These are phyloP conservation scores for Magnusiomyces clavatus DNA, from an alignment of 1,139 yeast species.

Conservation along the genomic window DNA sequence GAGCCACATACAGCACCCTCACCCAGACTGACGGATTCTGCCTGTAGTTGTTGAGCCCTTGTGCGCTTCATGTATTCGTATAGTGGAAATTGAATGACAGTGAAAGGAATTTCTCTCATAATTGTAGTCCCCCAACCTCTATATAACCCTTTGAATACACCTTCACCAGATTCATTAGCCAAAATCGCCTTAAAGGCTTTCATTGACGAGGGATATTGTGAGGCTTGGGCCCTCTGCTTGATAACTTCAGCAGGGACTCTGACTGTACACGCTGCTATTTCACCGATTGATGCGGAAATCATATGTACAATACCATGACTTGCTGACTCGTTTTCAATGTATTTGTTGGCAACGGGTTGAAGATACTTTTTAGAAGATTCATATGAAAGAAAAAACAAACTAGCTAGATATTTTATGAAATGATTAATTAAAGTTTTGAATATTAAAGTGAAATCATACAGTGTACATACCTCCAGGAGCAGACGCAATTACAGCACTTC, in stretches of 20 bases:
- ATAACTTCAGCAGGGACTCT: slow-evolving; percentile 96
- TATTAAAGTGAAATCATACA: not conserved
- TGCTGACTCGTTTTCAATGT: slow-evolving; percentile 27
- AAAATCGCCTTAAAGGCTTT: slow-evolving; percentile 58
- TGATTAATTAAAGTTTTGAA: not conserved
- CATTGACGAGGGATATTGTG: slow-evolving; percentile 50
- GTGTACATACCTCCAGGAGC: slow-evolving; percentile 54
- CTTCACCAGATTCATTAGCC: slow-evolving; percentile 62
- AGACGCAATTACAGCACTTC: slow-evolving; percentile 88
- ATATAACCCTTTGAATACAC: slow-evolving; percentile 67
- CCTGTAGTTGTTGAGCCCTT: slow-evolving; percentile 11
- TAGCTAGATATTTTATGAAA: slow-evolving; percentile 48
- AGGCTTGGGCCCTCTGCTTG: slow-evolving; percentile 88
- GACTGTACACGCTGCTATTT: slow-evolving; percentile 83
- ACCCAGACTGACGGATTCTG: slow-evolving; percentile 44
- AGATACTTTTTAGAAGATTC: slow-evolving; percentile 61
- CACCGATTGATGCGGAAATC: slow-evolving; percentile 85
- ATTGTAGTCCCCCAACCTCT: slow-evolving; percentile 92
- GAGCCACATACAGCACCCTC: slow-evolving; percentile 95
- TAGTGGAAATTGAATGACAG: slow-evolving; percentile 88
- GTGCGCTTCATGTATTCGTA: slow-evolving; percentile 75
- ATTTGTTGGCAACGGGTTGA: slow-evolving; percentile 34
- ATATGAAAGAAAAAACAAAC: slow-evolving; percentile 82
- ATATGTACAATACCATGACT: slow-evolving; percentile 55
- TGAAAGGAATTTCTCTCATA: slow-evolving; percentile 91